Evolutionary conservation across 179 eudicot species (phyloP), one percentile per base, ranked within the genome.

Genomic region (Camellia oleifera): DNA sequence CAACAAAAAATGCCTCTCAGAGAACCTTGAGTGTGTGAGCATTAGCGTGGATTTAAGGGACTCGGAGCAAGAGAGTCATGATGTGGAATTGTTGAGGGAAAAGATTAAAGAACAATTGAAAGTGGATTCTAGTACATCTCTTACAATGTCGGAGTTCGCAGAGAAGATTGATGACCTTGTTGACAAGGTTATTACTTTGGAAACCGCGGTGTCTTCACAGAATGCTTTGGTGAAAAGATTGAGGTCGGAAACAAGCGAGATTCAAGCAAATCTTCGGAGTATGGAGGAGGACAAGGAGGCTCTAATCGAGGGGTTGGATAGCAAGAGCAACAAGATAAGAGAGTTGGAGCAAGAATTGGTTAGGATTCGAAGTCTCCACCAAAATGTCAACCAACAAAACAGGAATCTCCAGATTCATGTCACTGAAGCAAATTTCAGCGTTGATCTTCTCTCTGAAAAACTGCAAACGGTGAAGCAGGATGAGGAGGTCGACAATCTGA

Each of bases 161-260:
- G 97, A 96, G 81, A 96, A 94, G 82, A 88, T 96, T 7, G 96
- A 96, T 75, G 89, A 91, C 71, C 82, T 96, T 58, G 97, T 91
- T n/a, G 94, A 91, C 7, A 90, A 85, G 81, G 90, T 96, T 14
- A 90, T 96, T 4, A 50, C 17, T 6, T 76, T 94, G 63, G 97
- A 94, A 82, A 85, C 90, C 40, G 88, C 88, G 3, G 75, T 90
- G n/a, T 87, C 91, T 74, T 88, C 98, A 17, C 94, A 92, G 76
- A 88, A 87, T 69, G 92, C 95, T 13, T 65, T 90, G 46, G 88
- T 96, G 32, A 87, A 85, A 85, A 85, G 92, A 78, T 67, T 94
- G 79, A 87, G 88, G 77, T 79, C 86, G 45, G 94, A 92, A 60
- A 88, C 84, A 7, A 82, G 89, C 74, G 85, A 85, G n/a, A 89